phyloP scores from a whole-genome alignment of 2,329 filamentous ascomycete species.

The Colletotrichum tofieldiae region DNA sequence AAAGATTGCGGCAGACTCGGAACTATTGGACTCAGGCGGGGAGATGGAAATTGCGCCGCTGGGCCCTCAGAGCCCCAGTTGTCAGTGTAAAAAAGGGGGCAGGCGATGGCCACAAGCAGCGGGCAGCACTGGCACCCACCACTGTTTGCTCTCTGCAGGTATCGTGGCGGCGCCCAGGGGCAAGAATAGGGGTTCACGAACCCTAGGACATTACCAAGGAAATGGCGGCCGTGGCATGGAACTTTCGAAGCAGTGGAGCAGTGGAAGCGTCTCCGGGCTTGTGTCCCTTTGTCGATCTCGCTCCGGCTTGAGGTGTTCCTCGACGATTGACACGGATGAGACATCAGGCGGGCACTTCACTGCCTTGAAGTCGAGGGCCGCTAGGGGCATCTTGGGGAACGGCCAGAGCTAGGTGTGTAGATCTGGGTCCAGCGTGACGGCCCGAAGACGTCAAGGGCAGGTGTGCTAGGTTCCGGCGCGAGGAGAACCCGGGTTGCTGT shows the following conservation, averaged over 20 bases:
- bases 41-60: slow-evolving; percentile 31
- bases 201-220: slow-evolving; percentile 28
- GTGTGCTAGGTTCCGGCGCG: slow-evolving; percentile 16
- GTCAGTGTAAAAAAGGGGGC: slow-evolving; percentile 29
- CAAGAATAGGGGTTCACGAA: slow-evolving; percentile 37
- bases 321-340: neutral
- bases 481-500: slow-evolving; percentile 17
- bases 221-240: slow-evolving; percentile 25
- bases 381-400: slow-evolving; percentile 28
- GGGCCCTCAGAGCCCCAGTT: slow-evolving; percentile 15
- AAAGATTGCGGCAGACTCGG: slow-evolving; percentile 13
- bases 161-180: slow-evolving; percentile 26
- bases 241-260: slow-evolving; percentile 42
- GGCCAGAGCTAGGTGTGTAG: slow-evolving; percentile 34
- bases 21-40: slow-evolving; percentile 18
- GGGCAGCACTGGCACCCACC: neutral
- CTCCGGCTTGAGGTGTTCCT: slow-evolving; percentile 19
- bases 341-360: slow-evolving; percentile 21
- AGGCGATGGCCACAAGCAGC: neutral
- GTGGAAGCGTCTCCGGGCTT: slow-evolving; percentile 21
- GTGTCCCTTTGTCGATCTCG: slow-evolving; percentile 37
- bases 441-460: slow-evolving; percentile 36
- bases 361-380: slow-evolving; percentile 25
- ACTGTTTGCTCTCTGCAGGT: neutral
- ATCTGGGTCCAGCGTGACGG: slow-evolving; percentile 39